A percentile compares a stretch with the other conserved stretches of the same genome.
phyloP scores from a whole-genome alignment of 345 rosid genomes.

The Erodium maritimum region DNA sequence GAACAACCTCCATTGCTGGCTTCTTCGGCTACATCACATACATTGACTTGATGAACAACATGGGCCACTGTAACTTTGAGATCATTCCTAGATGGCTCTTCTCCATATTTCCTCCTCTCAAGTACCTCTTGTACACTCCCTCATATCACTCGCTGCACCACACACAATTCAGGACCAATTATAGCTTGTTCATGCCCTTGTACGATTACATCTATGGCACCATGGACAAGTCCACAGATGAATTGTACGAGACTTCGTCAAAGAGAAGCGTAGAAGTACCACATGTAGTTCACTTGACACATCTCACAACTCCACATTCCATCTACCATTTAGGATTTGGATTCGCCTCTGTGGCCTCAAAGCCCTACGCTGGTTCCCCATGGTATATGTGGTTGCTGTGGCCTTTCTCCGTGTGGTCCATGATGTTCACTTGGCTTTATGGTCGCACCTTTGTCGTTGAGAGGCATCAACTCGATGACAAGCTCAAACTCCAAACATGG shows the following conservation, averaged over 20 bases:
- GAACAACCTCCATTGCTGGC: constrained; percentile 24
- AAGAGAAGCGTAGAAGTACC: constrained; percentile 30
- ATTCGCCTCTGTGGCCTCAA: constrained; percentile 40
- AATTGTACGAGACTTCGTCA: constrained; percentile 20
- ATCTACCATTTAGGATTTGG: constrained; percentile 12
- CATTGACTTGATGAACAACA: constrained; percentile 63
- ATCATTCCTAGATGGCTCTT: constrained; percentile 46
- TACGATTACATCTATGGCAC: constrained; percentile 39
- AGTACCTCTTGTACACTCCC: constrained; percentile 61
- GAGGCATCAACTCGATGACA: constrained; percentile 2
- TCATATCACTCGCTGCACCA: constrained; percentile 54
- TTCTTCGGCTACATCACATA: constrained; percentile 23
- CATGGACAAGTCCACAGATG: constrained; percentile 21
- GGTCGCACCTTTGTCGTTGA: constrained; percentile 7
- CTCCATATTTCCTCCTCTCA: constrained; percentile 51
- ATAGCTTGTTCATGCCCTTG: constrained; percentile 41
- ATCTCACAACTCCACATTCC: constrained; percentile 43
- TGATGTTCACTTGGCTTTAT: constrained; percentile 1
- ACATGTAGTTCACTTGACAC: constrained; percentile 42
- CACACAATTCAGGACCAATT: constrained; percentile 40
- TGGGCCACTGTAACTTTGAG: constrained; percentile 92
- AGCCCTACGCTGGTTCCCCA: constrained; percentile 19
- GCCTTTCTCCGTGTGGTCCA: constrained; percentile 4
- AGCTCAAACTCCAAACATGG: constrained; percentile 10
- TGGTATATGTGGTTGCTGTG: constrained; percentile 11